phyloP scores from a whole-genome alignment of 2,329 filamentous ascomycete genomes.

The Teratosphaeria pseudoeucalypti region DNA sequence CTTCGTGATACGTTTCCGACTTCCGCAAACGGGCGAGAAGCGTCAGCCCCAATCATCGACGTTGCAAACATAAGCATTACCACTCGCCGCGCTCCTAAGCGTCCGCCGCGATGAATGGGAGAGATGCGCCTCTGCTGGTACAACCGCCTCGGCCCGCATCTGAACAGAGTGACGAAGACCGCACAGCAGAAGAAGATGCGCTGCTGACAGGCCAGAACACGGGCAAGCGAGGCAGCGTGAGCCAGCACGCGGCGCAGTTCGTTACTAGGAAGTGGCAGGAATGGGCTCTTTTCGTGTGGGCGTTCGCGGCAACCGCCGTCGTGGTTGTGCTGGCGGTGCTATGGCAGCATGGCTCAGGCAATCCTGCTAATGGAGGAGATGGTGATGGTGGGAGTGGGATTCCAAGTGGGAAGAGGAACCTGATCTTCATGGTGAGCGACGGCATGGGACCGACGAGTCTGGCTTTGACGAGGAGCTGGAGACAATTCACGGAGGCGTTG shows the following conservation, averaged over 20 bases:
- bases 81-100: neutral
- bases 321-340: conserved; percentile 74
- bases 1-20: neutral
- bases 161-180: conserved; percentile 42
- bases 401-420: conserved; percentile 63
- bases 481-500: conserved; percentile 65
- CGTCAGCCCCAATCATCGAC: neutral
- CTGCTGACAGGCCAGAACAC: conserved; percentile 47
- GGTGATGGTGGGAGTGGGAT: conserved; percentile 19
- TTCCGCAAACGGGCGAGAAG: neutral
- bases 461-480: conserved; percentile 74
- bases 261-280: conserved; percentile 58
- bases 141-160: conserved; percentile 42
- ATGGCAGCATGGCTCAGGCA: conserved; percentile 50
- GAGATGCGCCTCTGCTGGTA: conserved; percentile 42
- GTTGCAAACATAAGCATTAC: neutral
- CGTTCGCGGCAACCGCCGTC: conserved; percentile 64
- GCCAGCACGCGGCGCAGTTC: conserved; percentile 11
- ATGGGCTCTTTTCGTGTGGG: conserved; percentile 69
- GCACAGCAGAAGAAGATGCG: conserved; percentile 50
- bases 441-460: conserved; percentile 95
- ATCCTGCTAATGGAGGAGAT: neutral
- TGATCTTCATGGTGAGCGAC: conserved; percentile 98
- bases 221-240: conserved; percentile 15
- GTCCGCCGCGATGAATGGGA: neutral